These are phyloP conservation scores for Sporothrix brasiliensis DNA, from an alignment of 2,329 filamentous ascomycete genomes.

Conservation along the genomic window DNA sequence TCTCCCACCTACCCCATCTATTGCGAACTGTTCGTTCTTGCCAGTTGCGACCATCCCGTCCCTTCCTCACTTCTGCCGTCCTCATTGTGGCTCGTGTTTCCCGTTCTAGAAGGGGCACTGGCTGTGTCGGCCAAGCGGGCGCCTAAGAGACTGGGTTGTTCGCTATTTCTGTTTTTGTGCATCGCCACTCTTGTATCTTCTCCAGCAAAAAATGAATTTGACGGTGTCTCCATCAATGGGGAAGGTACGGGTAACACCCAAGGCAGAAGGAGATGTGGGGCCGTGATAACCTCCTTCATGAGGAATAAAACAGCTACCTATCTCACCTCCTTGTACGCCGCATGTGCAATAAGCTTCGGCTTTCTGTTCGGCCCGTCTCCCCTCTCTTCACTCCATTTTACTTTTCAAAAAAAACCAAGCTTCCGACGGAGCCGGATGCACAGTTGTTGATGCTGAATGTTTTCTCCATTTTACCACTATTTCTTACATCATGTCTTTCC, in stretches of 20 bases:
- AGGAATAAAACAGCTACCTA: neutral
- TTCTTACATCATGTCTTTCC: neutral
- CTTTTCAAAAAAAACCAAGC: neutral
- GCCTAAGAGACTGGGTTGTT: neutral
- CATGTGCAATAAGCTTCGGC: neutral
- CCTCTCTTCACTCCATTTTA: neutral
- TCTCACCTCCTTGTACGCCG: no score
- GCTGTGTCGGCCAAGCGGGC: neutral
- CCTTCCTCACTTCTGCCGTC: slow-evolving; percentile 10
- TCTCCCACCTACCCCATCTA: slow-evolving; percentile 21
- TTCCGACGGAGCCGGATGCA: slow-evolving; percentile 20
- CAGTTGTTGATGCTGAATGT: neutral
- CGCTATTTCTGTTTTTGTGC: neutral
- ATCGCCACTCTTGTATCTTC: neutral
- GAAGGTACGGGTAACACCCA: neutral
- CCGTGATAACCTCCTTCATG: neutral
- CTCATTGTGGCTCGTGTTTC: neutral
- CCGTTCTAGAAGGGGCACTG: no score
- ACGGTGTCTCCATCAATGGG: neutral
- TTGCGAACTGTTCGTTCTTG: neutral
- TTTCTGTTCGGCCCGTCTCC: neutral
- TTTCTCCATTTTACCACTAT: no score
- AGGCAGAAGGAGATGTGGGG: slow-evolving; percentile 16
- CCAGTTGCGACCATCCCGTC: neutral
- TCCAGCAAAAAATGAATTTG: neutral